Conservation (phyloP, 768 basidiomycete species). For the Mycena rebaudengoi region DNA sequence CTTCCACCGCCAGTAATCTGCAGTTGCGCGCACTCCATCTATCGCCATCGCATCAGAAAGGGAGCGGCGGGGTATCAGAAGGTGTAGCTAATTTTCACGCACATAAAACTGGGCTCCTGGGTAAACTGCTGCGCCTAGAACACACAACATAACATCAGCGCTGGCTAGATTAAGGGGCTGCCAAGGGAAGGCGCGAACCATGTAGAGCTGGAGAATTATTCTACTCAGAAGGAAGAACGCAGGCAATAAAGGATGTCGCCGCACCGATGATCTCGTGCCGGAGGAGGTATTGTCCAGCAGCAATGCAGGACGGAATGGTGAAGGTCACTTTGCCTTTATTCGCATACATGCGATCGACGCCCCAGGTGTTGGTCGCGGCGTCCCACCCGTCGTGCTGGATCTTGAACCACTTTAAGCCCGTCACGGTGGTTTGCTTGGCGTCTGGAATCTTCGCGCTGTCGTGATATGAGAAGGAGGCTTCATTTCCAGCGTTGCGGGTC, state of each 20-base stretch:
- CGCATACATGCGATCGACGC: constrained; percentile 46
- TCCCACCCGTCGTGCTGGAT: constrained; percentile 48
- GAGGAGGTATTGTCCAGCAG: constrained; percentile 41
- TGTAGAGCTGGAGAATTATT: constrained; percentile 19
- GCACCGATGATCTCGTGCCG: constrained; percentile 61
- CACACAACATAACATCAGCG: constrained; percentile 29
- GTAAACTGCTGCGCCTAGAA: constrained; percentile 55
- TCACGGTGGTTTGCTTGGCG: constrained; percentile 45
- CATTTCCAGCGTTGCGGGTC: neutral
- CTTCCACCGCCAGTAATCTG: constrained; percentile 55
- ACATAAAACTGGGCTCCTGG: constrained; percentile 69
- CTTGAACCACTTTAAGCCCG: constrained; percentile 56
- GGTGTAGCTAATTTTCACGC: constrained; percentile 25
- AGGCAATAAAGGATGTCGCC: constrained; percentile 3
- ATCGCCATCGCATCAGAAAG: neutral
- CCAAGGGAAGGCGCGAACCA: constrained; percentile 14
- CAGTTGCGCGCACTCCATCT: constrained; percentile 61
- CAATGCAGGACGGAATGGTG: constrained; percentile 31
- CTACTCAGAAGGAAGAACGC: neutral
- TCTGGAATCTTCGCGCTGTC: constrained; percentile 52
- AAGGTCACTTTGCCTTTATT: constrained; percentile 53
- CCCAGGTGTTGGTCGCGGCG: constrained; percentile 43
- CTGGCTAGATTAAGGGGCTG: neutral
- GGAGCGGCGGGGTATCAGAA: constrained; percentile 1
- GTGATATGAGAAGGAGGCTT: neutral